Evolutionary conservation across 2,329 filamentous ascomycete genomes (phyloP).

Genomic region (Xylaria sp.): DNA sequence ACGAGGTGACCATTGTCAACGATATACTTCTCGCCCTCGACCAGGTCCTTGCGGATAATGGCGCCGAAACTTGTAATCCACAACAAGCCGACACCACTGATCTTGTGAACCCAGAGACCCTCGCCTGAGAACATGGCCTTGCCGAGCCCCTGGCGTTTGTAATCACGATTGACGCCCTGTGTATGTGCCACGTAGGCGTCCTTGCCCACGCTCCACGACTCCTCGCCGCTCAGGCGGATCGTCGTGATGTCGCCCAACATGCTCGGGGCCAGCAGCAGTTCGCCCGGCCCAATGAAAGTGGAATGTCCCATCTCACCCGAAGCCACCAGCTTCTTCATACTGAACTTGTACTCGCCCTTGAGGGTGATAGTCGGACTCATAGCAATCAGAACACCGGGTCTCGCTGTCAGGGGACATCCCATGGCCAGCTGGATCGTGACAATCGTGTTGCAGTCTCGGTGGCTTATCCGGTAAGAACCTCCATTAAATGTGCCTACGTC

Average conservation of each 20-base stretch:
- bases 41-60: conserved; percentile 88
- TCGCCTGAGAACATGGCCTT: conserved; percentile 97
- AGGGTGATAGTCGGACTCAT: conserved; percentile 92
- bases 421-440: conserved; percentile 90
- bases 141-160: conserved; percentile 84
- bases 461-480: conserved; percentile 91
- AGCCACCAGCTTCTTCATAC: conserved; percentile 88
- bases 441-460: conserved; percentile 90
- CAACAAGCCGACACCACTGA: conserved; percentile 80
- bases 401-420: conserved; percentile 83
- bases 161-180: conserved; percentile 86
- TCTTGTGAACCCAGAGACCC: conserved; percentile 89
- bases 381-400: conserved; percentile 91
- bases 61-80: conserved; percentile 96
- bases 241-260: conserved; percentile 87
- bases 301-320: conserved; percentile 84
- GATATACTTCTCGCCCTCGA: conserved; percentile 84
- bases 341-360: conserved; percentile 85
- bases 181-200: conserved; percentile 89
- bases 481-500: conserved; percentile 98
- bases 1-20: conserved; percentile 94
- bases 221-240: conserved; percentile 76
- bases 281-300: conserved; percentile 88
- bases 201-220: conserved; percentile 85
- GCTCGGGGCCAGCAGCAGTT: conserved; percentile 84